A percentile compares a stretch with the other conserved stretches of the same genome.
phyloP scores from a whole-genome alignment of 1,284 basidiomycete genomes.

The Ganoderma sinense region DNA sequence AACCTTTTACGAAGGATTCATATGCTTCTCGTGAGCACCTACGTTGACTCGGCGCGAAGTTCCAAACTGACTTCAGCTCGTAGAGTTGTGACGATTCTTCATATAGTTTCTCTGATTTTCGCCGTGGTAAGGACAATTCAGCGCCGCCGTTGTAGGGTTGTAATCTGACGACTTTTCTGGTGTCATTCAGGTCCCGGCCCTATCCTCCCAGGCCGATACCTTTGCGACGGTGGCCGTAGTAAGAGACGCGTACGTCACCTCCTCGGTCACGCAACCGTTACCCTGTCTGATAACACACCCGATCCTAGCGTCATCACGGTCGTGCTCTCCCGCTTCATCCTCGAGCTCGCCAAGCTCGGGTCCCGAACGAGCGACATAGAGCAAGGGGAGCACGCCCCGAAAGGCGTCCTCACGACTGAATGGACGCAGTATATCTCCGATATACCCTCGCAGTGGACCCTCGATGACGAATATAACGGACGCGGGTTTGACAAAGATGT shows the following conservation, averaged over 20 bases:
- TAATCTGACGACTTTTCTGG: background rate
- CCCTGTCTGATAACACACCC: background rate
- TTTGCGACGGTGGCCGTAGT: background rate
- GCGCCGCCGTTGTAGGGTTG: too few relatives aligned
- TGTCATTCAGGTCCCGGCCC: background rate
- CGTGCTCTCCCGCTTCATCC: slow-evolving; percentile 1
- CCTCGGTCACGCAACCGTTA: background rate
- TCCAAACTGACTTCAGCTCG: background rate
- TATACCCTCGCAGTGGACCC: background rate
- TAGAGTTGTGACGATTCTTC: background rate
- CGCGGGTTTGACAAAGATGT: background rate
- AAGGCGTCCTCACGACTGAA: background rate
- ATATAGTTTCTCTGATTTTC: background rate
- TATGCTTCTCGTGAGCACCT: background rate
- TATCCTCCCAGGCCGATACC: background rate
- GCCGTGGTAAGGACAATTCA: background rate
- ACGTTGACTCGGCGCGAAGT: background rate
- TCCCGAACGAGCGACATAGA: background rate
- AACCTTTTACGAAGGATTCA: background rate
- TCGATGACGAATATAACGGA: slow-evolving; percentile 4
- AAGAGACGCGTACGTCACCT: background rate
- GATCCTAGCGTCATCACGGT: background rate
- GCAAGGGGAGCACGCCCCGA: background rate
- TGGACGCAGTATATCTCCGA: background rate
- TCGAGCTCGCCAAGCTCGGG: background rate